phyloP scores from a whole-genome alignment of 306 rosid species.

The Sicyos baderoa region DNA sequence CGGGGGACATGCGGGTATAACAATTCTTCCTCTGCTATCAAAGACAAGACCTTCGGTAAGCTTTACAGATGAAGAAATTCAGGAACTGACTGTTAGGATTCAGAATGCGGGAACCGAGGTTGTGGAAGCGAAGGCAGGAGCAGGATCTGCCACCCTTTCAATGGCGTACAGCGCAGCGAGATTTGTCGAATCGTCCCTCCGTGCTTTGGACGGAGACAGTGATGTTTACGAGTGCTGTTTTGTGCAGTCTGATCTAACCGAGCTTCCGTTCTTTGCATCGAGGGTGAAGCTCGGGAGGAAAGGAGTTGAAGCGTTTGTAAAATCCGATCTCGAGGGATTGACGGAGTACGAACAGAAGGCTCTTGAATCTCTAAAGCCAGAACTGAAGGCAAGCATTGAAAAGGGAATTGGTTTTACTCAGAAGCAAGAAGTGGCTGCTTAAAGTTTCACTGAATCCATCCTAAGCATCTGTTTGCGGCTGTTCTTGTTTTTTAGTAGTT shows the following conservation, averaged over 20 bases:
- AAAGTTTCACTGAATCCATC: conserved; percentile 15
- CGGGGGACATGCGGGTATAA: conserved; percentile 95
- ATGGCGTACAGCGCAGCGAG: conserved; percentile 99
- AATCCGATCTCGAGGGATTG: conserved; percentile 81
- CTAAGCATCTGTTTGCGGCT: neutral
- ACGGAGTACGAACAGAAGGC: conserved; percentile 85
- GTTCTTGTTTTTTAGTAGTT: conserved; percentile 4
- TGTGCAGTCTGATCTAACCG: conserved; percentile 78
- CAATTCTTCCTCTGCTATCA: conserved; percentile 81
- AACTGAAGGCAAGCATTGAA: conserved; percentile 89
- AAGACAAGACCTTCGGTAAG: conserved; percentile 67
- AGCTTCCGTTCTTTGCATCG: conserved; percentile 90
- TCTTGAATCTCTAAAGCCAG: conserved; percentile 82
- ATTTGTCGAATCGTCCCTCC: conserved; percentile 91
- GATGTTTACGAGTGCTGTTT: conserved; percentile 85
- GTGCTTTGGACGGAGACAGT: conserved; percentile 87
- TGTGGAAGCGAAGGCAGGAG: conserved; percentile 96
- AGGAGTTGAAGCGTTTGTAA: conserved; percentile 77
- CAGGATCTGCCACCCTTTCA: conserved; percentile 94
- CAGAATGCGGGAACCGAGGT: conserved; percentile 99
- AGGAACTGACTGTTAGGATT: conserved; percentile 67
- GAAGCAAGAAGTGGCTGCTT: conserved; percentile 57
- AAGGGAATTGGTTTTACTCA: conserved; percentile 80
- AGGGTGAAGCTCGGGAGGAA: conserved; percentile 83
- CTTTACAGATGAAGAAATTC: conserved; percentile 68